These are phyloP conservation scores for Annulohypoxylon bovei DNA, from an alignment of 495 filamentous ascomycete species.

Conservation along the genomic window DNA sequence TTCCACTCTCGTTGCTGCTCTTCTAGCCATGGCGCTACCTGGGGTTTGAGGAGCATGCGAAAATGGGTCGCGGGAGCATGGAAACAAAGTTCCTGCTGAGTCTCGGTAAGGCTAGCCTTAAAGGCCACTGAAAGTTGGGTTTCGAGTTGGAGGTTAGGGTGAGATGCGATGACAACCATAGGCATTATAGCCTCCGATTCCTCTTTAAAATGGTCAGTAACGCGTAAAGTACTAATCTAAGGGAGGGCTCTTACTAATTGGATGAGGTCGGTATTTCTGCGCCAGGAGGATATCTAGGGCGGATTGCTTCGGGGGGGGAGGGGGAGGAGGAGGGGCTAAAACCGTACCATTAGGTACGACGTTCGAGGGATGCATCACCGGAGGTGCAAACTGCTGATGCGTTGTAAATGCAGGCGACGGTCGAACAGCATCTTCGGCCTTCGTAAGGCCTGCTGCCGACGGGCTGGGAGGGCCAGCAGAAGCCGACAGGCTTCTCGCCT, in stretches of 20 bases:
- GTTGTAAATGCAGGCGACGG: conserved; percentile 49
- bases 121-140: conserved; percentile 65
- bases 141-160: conserved; percentile 67
- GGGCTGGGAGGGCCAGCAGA: conserved; percentile 61
- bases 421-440: conserved; percentile 54
- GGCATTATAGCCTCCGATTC: conserved; percentile 69
- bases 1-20: conserved; percentile 69
- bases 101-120: conserved; percentile 65
- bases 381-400: conserved; percentile 45
- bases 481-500: conserved; percentile 56
- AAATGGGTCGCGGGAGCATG: conserved; percentile 70
- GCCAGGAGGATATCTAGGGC: conserved; percentile 40
- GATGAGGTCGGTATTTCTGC: conserved; percentile 38
- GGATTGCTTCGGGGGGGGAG: conserved; percentile 37
- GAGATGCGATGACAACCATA: conserved; percentile 71
- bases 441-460: conserved; percentile 52
- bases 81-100: conserved; percentile 74
- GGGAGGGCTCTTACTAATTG: conserved; percentile 33
- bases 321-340: conserved; percentile 33
- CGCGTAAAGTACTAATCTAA: conserved; percentile 45
- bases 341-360: conserved; percentile 50
- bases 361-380: conserved; percentile 35
- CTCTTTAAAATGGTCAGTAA: conserved; percentile 42
- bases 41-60: conserved; percentile 71
- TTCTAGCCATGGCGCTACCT: conserved; percentile 60